Base-by-base conservation (phyloP, 257 asterid genomes). In the Craterostigma plantagineum region DNA sequence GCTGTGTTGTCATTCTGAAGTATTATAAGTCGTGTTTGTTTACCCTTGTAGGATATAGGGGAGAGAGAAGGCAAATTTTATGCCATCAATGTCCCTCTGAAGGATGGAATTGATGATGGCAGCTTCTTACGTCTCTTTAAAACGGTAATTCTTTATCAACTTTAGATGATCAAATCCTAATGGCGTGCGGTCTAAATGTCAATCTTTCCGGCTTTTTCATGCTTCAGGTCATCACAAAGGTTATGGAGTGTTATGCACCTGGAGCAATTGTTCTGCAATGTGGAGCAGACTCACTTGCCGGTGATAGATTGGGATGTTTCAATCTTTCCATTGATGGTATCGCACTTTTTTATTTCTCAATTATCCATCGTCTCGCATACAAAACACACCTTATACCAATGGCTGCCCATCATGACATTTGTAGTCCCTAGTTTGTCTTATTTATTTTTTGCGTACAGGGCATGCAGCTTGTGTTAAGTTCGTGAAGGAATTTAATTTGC, bases 261-360 rank as follows among this genome's bases (percentile, higher is more conserved):
- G 96, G 92, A 57, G 99, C 91, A 10, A 90, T 90, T 47, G 99
- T 90, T 56, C 99, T 90, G 48, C 96, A 90, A 53, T 90, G 96
- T 55, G 99, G 99, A 56, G 99, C 99, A 39, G 99, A 90, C 68
- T 90, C 99, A 34, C 94, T 90, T 56, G 99, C 99, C 41, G 92
- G 99, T 54, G 99, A 90, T 58, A 75, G 95, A 49, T 75, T 90
- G 67, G 99, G 99, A 61, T 79, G 95, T 71, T 90, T 90, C 80
- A 90, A 90, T 70, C 95, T 90, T 50, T 83, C 99, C 62, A 83
- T 83, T 63, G 99, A 83, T 65, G 99, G 99, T 90, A 76, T 68
- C 72, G 45, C 54, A 49, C 66, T 58, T 74, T 66, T 64, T 43
- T 60, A 63, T 66, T 59, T 42, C 38, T 37, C 50, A 48, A 37